Base-by-base conservation (phyloP, 495 filamentous ascomycete species). In the Daldinia grandis region DNA sequence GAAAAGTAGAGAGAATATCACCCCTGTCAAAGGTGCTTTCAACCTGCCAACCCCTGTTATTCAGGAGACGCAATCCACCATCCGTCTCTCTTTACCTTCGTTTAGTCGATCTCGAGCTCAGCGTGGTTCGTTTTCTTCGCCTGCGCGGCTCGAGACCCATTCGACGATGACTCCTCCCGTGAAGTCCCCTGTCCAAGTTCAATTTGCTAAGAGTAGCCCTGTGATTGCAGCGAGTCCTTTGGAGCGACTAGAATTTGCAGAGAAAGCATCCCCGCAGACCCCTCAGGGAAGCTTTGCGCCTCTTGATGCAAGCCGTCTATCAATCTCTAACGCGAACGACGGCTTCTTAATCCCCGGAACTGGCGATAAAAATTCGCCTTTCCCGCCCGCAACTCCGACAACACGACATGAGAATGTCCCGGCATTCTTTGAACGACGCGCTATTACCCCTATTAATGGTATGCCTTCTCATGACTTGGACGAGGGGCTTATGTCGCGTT, bases 341-440 rank as follows among this genome's bases (percentile, higher is more conserved):
- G 78, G 81, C 38, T 83, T 81, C 40, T 81, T 68, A 19, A 59
- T 71, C 31, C 72, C 69, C 8, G 66, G 63, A 24, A 72, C 67
- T 47, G 64, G 64, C 49, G 66, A 69, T 7, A 65, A 47, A 49
- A 87, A 44, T 66, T 65, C 35, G 50, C 83, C 83, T 59, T 81
- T 88, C 33, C 89, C 85, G 9, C 91, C 94, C 10, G 93, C 93
- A 0, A 97, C 94, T 1, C 94, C 94, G 10, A 96, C 93, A 12
- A 87, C 90, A 10, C 78, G 80, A 6, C 88, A 90, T 5, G 90
- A 91, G 12, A 66, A 28, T 31, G 62, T 64, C 15, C 28, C 73
- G 0, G 7, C 62, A 5, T 56, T 71, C 9, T 25, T 74, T n/a
- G 75, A 74, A 30, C 75, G 74, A 44, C 69, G 74, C 10, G 71